Conservation (phyloP, 257 asterid genomes). For the Anisodus tanguticus region DNA sequence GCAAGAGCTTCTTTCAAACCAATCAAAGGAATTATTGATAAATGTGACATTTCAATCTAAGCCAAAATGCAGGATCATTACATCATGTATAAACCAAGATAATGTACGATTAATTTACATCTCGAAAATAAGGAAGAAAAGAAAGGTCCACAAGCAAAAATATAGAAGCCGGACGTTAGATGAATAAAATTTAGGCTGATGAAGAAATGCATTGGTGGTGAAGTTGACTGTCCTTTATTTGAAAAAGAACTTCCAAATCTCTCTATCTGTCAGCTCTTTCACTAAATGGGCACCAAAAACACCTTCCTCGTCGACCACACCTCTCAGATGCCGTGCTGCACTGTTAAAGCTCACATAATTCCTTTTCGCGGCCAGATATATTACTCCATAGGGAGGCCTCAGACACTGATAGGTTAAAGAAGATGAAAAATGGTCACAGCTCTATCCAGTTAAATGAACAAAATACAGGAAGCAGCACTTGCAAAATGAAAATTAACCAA, state of each 20-base stretch:
- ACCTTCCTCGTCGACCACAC: slow-evolving; percentile 47
- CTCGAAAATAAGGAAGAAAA: slow-evolving; percentile 20
- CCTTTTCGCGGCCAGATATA: slow-evolving; percentile 45
- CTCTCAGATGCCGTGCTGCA: slow-evolving; percentile 43
- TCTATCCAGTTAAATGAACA: neutral
- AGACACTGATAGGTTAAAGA: slow-evolving; percentile 34
- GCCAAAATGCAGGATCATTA: neutral
- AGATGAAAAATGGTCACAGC: neutral
- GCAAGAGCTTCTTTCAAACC: neutral
- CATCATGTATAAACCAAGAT: neutral
- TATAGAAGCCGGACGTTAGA: too few relatives aligned
- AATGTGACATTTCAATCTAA: neutral
- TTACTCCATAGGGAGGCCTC: slow-evolving; percentile 50
- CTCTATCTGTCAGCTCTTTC: slow-evolving; percentile 43
- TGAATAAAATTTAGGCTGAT: neutral
- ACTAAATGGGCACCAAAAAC: slow-evolving; percentile 48
- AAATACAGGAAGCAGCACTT: neutral
- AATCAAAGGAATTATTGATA: neutral
- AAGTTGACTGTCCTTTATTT: slow-evolving; percentile 32
- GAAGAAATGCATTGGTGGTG: neutral
- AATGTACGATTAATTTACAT: slow-evolving; percentile 25
- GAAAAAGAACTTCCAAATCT: slow-evolving; percentile 49
- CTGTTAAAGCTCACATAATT: slow-evolving; percentile 43
- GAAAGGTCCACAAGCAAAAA: slow-evolving; percentile 20
- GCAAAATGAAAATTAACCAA: neutral